Base-by-base conservation (phyloP, 2,329 filamentous ascomycete genomes). In the Clarireedia homoeocarpa region DNA sequence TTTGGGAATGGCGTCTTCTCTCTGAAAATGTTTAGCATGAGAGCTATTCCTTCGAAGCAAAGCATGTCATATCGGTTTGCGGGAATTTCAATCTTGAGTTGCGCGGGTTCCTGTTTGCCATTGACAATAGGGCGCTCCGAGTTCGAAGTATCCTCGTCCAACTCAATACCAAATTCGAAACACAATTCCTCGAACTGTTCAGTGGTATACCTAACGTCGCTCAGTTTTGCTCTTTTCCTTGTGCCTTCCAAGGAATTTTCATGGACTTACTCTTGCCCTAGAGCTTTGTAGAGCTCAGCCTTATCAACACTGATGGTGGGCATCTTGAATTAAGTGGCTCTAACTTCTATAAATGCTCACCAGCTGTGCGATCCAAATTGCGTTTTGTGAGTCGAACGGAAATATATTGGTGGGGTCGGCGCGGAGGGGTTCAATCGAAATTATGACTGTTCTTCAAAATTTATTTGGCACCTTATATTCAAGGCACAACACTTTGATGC, bases 301-400 rank as follows among this genome's bases (percentile, higher is more conserved):
- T 97, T 99, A 79, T 97, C 89, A 67, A 97, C 91, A 66, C 86
- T 81, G 67, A 99, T 96, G 71, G 94, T 99, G 75, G 94, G 94
- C 94, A 96, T 96, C 59, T 72, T 83, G 73, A 52, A 39, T 40
- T 24, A 17, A 30, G 24, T 39, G 15, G 17, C 17, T 51, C 12
- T 20, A 17, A n/a, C n/a, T 50, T 40, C 38, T 30, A 17, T 53
- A 20, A 34, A 15, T 56, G 39, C 53, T 39, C 44, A 39, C 40
- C 49, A 40, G 34, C 17, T 52, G 39, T 20, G 38, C 26, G 9
- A 45, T 38, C 44, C 38, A 44, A 45, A 42, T n/a, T 42, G n/a
- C 15, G 39, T 42, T 42, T 14, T 46, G 10, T 50, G 47, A 55
- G 53, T 55, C 47, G 53, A 55, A 40, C 12, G 20, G 20, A 44